Conservation (phyloP, 306 rosid species). For the Cucumis cinereus region DNA sequence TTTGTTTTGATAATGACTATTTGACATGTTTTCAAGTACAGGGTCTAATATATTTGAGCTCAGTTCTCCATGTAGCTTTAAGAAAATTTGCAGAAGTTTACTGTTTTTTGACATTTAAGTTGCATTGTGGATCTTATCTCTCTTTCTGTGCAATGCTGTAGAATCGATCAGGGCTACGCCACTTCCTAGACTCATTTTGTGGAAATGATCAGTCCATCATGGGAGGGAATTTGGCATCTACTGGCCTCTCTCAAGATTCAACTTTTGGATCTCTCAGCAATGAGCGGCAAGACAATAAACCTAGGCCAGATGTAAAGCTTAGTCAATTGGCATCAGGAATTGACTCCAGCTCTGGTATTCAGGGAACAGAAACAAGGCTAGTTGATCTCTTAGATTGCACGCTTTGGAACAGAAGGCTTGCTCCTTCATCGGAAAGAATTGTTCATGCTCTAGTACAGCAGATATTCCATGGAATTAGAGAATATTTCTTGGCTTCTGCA, state of each 20-base stretch:
- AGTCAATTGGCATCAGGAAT: constrained; percentile 75
- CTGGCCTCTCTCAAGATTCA: constrained; percentile 41
- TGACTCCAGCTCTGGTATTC: constrained; percentile 50
- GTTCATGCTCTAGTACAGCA: constrained; percentile 96
- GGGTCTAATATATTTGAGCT: not conserved
- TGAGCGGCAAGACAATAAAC: constrained; percentile 67
- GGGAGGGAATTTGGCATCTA: constrained; percentile 24
- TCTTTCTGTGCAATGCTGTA: constrained; percentile 24
- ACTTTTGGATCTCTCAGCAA: constrained; percentile 25
- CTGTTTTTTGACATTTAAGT: not conserved
- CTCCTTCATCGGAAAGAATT: constrained; percentile 95
- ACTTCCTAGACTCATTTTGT: constrained; percentile 87
- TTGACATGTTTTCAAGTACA: not conserved
- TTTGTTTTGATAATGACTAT: not conserved
- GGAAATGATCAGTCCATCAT: constrained; percentile 66
- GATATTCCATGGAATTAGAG: constrained; percentile 92
- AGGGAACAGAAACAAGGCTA: constrained; percentile 75
- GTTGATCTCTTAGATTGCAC: constrained; percentile 96
- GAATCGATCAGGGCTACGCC: constrained; percentile 95
- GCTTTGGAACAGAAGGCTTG: constrained; percentile 96
- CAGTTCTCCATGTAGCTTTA: not conserved
- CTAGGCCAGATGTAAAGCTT: constrained; percentile 77
- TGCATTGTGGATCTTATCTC: not conserved
- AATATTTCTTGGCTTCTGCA: constrained; percentile 88
- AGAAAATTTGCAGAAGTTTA: not conserved